These are phyloP conservation scores for Helianthus tuberosus DNA, from an alignment of 129 eudicot genomes.

Conservation along the genomic window DNA sequence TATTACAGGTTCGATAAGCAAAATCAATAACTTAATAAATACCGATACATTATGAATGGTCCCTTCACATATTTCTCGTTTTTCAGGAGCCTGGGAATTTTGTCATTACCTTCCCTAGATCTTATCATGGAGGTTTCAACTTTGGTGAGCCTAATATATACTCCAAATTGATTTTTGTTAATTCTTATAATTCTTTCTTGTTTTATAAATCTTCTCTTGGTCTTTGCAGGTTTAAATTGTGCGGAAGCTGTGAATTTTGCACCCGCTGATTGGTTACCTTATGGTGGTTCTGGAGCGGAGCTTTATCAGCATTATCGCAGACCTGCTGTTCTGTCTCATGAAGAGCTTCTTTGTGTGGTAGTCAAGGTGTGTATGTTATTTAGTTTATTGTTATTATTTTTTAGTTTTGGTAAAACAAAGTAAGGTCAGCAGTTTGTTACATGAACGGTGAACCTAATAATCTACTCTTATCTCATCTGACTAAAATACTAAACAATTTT, in stretches of 20 bases:
- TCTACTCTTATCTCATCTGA: not conserved
- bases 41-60: not conserved
- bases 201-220: slow-evolving; percentile 20
- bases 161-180: not conserved
- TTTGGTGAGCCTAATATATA: slow-evolving; percentile 57
- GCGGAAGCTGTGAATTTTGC: slow-evolving; percentile 99
- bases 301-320: slow-evolving; percentile 89
- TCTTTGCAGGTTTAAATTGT: slow-evolving; percentile 83
- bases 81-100: slow-evolving; percentile 96
- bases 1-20: slow-evolving; percentile 65
- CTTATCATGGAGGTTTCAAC: slow-evolving; percentile 99
- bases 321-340: slow-evolving; percentile 93
- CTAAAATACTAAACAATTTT: not conserved
- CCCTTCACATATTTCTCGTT: slow-evolving; percentile 10
- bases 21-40: slow-evolving; percentile 11
- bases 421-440: slow-evolving; percentile 46
- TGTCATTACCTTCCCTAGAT: slow-evolving; percentile 94
- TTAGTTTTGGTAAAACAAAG: not conserved
- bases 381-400: not conserved
- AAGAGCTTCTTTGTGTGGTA: slow-evolving; percentile 94
- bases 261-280: slow-evolving; percentile 99
- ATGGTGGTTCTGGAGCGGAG: slow-evolving; percentile 97
- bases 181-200: slow-evolving; percentile 5
- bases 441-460: not conserved
- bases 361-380: slow-evolving; percentile 58